Base-by-base conservation (phyloP, 352 stramenopile genomes). In the Globisporangium middletonii region DNA sequence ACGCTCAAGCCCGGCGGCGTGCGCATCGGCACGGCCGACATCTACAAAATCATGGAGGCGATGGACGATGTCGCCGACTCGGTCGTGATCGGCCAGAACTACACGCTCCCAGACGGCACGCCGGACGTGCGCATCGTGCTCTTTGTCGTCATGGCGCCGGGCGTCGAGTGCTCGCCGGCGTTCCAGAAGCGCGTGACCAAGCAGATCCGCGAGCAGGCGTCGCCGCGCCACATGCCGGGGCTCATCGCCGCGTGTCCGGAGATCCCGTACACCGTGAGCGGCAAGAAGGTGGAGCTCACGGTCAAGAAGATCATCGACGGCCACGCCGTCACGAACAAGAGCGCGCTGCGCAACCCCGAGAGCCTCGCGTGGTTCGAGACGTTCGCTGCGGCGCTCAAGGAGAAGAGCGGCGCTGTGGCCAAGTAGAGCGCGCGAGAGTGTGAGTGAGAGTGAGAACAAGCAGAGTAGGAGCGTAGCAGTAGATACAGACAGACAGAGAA, bases 211-310 rank as follows among this genome's bases (percentile, higher is more conserved):
- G 71, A 83, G 35, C 65, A 85, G 68, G 70, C 71, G 35, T 88
- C 78, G 26, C 82, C 79, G 13, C 79, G 82, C 8, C 82, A 92
- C 65, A 72, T 92, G 45, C 83, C 83, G 4, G 68, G 68, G 0
- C 58, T 79, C 28, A 73, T 92, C n/a, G 71, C 79, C 30, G 69
- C 69, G 8, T 88, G 77, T 27, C 83, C 83, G 4, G 77, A 80
- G 30, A 90, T 92, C 56, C 83, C 83, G 38, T 79, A 88, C 65
- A 92, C 79, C 2, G 74, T 88, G 51, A 90, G 78, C 48, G 82
- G 82, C 30, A 92, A 92, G 67, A 90, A 89, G 53, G 79, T 92
- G 41, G 83, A 92, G 59, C 66, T 92, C 41, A 86, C 79, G 13
- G 78, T 89, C 30, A 89, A 89, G 75, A 83, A 85, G 59, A 84